These are phyloP conservation scores for Lachnellula occidentalis DNA, from an alignment of 2,329 filamentous ascomycete genomes.

Conservation along the genomic window DNA sequence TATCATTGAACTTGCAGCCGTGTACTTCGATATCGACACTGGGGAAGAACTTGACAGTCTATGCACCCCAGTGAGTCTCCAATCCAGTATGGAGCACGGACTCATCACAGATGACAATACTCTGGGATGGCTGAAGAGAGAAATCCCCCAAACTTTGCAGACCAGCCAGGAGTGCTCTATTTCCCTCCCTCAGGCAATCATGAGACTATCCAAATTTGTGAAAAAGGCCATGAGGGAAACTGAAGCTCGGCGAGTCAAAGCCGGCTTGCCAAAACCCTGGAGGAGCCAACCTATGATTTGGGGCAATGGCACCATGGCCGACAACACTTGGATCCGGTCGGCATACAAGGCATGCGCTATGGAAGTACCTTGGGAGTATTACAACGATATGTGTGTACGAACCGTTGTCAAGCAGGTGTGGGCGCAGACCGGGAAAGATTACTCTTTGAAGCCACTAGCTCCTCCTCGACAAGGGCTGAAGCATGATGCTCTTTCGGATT, in stretches of 20 bases:
- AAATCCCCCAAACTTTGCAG: constrained; percentile 11
- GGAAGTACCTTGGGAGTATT: constrained; percentile 11
- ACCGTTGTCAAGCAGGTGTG: constrained; percentile 9
- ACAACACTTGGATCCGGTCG: constrained; percentile 15
- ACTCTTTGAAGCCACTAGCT: not conserved
- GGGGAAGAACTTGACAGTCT: constrained; percentile 11
- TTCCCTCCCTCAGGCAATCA: constrained; percentile 6
- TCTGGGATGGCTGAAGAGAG: constrained; percentile 4
- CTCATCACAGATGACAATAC: constrained; percentile 1
- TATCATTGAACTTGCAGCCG: constrained; percentile 14
- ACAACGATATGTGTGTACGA: constrained; percentile 17
- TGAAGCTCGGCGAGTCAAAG: not conserved
- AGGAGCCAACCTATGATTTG: constrained; percentile 11
- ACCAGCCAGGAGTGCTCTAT: constrained; percentile 5
- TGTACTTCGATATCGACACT: constrained; percentile 16
- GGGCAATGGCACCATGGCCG: constrained; percentile 16
- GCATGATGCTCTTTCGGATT: constrained; percentile 18
- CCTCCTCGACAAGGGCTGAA: constrained; percentile 1
- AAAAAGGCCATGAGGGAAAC: not conserved
- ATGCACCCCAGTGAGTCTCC: constrained; percentile 8
- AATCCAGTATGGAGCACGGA: constrained; percentile 8
- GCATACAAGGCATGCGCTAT: constrained; percentile 13
- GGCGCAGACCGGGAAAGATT: constrained; percentile 7
- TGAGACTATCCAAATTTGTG: constrained; percentile 11
- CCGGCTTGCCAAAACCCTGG: too few relatives aligned